These are phyloP conservation scores for Sporisorium graminicola DNA, from an alignment of 1,284 basidiomycete genomes.

Conservation along the genomic window DNA sequence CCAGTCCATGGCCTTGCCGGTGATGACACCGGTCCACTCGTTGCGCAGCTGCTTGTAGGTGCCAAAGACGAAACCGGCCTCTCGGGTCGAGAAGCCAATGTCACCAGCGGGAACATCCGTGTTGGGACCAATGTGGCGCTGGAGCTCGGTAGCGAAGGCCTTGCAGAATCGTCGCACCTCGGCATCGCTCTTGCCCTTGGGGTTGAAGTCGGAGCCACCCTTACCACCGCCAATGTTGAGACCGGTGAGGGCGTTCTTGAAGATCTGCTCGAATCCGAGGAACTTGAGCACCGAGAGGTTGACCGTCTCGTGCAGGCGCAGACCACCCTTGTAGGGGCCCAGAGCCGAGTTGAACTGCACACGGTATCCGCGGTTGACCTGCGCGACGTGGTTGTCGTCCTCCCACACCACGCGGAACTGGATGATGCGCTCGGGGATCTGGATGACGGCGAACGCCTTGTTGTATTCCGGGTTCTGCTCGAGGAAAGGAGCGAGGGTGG, in stretches of 20 bases:
- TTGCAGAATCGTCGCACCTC: conserved; percentile 81
- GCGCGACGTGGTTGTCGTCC: conserved; percentile 75
- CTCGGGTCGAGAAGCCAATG: conserved; percentile 76
- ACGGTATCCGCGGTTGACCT: conserved; percentile 82
- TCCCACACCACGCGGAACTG: conserved; percentile 79
- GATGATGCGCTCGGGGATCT: conserved; percentile 81
- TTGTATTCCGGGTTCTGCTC: conserved; percentile 79
- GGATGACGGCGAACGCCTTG: conserved; percentile 79
- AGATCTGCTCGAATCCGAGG: conserved; percentile 84
- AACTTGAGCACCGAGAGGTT: conserved; percentile 88
- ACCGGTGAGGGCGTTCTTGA: conserved; percentile 86
- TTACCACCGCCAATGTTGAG: conserved; percentile 80
- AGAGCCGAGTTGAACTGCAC: conserved; percentile 87
- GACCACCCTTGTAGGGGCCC: conserved; percentile 85
- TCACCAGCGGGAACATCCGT: conserved; percentile 86
- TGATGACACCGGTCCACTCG: conserved; percentile 82
- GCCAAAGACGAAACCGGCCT: conserved; percentile 58
- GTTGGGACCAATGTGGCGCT: conserved; percentile 72
- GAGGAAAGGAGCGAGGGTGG: conserved; percentile 79
- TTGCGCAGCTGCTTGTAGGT: conserved; percentile 80
- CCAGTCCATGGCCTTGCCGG: conserved; percentile 82
- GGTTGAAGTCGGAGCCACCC: conserved; percentile 79
- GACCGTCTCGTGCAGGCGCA: conserved; percentile 83
- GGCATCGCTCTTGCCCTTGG: conserved; percentile 82
- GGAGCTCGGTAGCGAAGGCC: conserved; percentile 54